Base-by-base conservation (phyloP, 1,284 basidiomycete species). In the Ceratobasidium sp. region DNA sequence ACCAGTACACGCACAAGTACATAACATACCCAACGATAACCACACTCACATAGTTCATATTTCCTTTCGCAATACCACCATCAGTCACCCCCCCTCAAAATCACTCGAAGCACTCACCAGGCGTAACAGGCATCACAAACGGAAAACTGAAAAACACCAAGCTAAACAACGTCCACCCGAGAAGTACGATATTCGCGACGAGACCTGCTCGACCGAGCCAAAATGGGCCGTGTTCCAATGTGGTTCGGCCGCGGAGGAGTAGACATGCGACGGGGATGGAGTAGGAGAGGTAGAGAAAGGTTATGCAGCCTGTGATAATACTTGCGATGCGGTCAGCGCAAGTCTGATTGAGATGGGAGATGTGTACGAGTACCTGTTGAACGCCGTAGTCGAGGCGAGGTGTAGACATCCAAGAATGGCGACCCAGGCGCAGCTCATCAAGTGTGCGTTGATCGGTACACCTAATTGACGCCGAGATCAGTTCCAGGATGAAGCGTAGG, bases 21-120 rank as follows among this genome's bases (percentile, higher is more conserved):
- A 74, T 6, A 11, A 64, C 19, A 54, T 74, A 74, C 11, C 59
- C 61, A 40, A 65, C 73, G 29, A 76, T 67, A 7, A 76, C 73
- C 19, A 32, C 73, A 32, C 73, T 46, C 13, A 67, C 73, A 66
- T 76, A 76, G 54, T 76, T 76, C 73, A 76, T 76, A 43, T 76
- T 76, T 17, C 71, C 71, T 74, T 11, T 74, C 5, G 43, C 71
- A 8, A 74, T 29, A 34, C 59, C 64, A 6, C 34, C 71, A 54
- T 74, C 54, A 32, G 64, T 74, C 71, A 64, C 64, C 17, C n/a
- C 22, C 15, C 15, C 9, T 40, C 37, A 6, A 40, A 40, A 40
- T 9, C 37, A 40, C 37, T 40, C 37, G 37, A 40, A 40, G 37
- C 37, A 54, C 73, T 57, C 32, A 67, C 73, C 64, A 29, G 73